Percentiles rank a stretch among this genome's conserved stretches.
Evolutionary conservation across 1,284 basidiomycete genomes (phyloP).

Genomic region (Neolentinus lepideus): DNA sequence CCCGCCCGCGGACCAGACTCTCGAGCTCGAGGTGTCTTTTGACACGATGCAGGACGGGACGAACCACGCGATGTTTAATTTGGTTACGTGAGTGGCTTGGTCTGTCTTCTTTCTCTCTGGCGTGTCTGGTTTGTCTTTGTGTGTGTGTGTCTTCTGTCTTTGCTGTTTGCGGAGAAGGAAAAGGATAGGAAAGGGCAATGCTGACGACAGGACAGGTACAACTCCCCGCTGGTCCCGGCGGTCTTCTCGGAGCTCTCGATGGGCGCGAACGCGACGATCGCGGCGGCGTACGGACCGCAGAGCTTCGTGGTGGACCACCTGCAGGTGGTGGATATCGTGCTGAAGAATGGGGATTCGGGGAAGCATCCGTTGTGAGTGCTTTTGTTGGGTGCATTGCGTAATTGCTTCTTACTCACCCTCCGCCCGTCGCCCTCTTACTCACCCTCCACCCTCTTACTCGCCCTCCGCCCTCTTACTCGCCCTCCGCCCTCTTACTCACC

Average conservation of each 20-base stretch:
- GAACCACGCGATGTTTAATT: constrained; percentile 71
- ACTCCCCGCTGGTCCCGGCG: constrained; percentile 62
- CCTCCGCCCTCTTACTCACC: neutral
- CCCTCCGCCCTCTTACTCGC: constrained; percentile 17
- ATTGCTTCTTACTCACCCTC: neutral
- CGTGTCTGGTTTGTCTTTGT: too few relatives aligned
- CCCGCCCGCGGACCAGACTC: constrained; percentile 37
- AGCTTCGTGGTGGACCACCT: constrained; percentile 70
- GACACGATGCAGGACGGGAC: constrained; percentile 75
- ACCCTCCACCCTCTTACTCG: neutral
- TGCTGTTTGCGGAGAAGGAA: too few relatives aligned
- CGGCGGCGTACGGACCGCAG: constrained; percentile 73
- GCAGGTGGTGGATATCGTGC: constrained; percentile 73
- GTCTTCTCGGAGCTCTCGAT: constrained; percentile 73
- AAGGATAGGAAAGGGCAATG: neutral
- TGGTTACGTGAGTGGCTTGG: constrained; percentile 34
- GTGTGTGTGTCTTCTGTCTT: too few relatives aligned
- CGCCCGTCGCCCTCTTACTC: neutral
- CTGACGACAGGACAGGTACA: constrained; percentile 30
- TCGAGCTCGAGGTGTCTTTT: constrained; percentile 54
- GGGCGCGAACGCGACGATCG: constrained; percentile 63
- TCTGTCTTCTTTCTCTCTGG: neutral
- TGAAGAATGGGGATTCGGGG: constrained; percentile 75
- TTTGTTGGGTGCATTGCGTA: too few relatives aligned
- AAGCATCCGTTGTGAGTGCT: constrained; percentile 73